Evolutionary conservation across 352 stramenopile species (phyloP), one percentile per base, ranked within the genome.

Genomic region (Phytophthora sansomeana): DNA sequence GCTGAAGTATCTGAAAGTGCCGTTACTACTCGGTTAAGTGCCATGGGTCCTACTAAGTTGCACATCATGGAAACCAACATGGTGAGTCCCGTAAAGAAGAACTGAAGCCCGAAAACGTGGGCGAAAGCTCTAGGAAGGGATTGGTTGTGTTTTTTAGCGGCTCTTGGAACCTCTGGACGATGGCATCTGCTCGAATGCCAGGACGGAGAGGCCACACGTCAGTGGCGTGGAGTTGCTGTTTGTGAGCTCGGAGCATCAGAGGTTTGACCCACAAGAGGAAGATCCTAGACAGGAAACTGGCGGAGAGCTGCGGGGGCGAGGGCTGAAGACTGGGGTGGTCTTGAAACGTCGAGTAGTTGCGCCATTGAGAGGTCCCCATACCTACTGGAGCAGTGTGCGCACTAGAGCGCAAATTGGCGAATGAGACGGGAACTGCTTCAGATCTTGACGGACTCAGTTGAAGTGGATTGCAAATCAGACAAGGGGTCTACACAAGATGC

Each of bases 201-300:
- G n/a, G 10, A 5, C 50, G 69, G 0, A 87, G 51, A 16, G 72
- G 59, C 75, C 75, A 87, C 17, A 83, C 52, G 61, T 90, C 79
- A 39, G 51, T 33, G 4, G 46, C 21, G 32, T 77, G 42, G 24
- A 90, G 78, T 43, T 85, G 74, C 46, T 75, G 78, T 1, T 48
- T 39, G 55, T 87, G 77, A 1, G 69, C 71, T 33, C 78, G 59
- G 14, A 41, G 29, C 63, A 90, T 67, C 36, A 91, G 62, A 6
- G 79, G 73, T 32, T 66, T 59, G 8, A 73, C 78, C 82, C 82
- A 91, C 6, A 32, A 63, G 16, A 90, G 64, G 3, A 85, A 53
- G 14, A 66, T 24, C 1, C 66, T 63, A 11, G 81, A 90, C 8
- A 71, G 2, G 43, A 63, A 77, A 17, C 59, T 69, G 8, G 77